Evolutionary conservation across 495 filamentous ascomycete species (phyloP).

Genomic region (Achaetomiella virescens): DNA sequence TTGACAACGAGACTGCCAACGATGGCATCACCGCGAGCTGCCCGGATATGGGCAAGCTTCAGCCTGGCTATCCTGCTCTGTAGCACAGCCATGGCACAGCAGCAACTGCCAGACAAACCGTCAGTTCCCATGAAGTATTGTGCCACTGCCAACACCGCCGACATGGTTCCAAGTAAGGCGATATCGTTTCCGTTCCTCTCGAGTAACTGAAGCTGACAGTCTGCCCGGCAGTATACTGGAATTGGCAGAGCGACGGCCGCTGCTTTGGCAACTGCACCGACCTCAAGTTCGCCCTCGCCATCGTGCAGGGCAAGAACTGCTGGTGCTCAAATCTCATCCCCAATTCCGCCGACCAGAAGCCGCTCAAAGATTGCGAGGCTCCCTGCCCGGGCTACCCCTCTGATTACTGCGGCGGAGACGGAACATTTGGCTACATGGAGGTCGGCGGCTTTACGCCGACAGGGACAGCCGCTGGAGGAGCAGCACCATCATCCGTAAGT

Average conservation of each 20-base stretch:
- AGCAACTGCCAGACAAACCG: slow-evolving; percentile 5
- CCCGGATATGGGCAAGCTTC: slow-evolving; percentile 19
- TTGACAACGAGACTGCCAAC: neutral
- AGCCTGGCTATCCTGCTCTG: slow-evolving; percentile 14
- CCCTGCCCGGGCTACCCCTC: slow-evolving; percentile 37
- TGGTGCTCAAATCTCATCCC: slow-evolving; percentile 42
- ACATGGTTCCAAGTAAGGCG: slow-evolving; percentile 30
- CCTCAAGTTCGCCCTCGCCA: slow-evolving; percentile 32
- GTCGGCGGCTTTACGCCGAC: slow-evolving; percentile 21
- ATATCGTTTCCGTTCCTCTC: neutral
- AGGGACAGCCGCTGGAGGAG: slow-evolving; percentile 24
- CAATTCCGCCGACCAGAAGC: slow-evolving; percentile 25
- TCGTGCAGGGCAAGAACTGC: slow-evolving; percentile 34
- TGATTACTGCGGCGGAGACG: slow-evolving; percentile 38
- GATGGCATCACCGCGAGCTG: slow-evolving; percentile 21
- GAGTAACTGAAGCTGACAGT: neutral
- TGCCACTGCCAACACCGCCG: slow-evolving; percentile 36
- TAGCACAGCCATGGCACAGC: slow-evolving; percentile 2
- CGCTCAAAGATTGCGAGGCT: slow-evolving; percentile 26
- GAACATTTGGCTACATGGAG: slow-evolving; percentile 37
- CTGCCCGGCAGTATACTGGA: slow-evolving; percentile 28
- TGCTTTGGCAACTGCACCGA: slow-evolving; percentile 35
- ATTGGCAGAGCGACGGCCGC: slow-evolving; percentile 43
- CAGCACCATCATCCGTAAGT: slow-evolving; percentile 18
- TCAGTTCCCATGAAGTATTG: slow-evolving; percentile 36